A percentile compares a stretch with the other conserved stretches of the same genome.
Conservation (phyloP, 306 rosid species). For the Albizia julibrissin region DNA sequence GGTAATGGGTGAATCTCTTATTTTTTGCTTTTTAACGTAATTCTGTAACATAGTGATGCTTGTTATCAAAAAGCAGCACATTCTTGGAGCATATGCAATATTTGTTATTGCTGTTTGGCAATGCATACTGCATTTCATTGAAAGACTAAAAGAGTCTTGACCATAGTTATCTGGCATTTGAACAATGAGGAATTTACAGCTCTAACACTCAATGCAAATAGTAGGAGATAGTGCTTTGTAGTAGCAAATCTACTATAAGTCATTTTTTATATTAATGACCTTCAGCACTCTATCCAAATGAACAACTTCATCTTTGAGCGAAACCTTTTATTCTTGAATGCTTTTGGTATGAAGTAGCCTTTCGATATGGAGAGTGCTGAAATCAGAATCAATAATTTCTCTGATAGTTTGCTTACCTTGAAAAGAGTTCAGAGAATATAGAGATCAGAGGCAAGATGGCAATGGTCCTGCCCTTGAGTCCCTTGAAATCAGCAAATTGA, state of each 20-base stretch:
- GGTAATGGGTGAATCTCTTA: constrained; percentile 48
- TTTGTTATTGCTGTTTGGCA: constrained; percentile 7
- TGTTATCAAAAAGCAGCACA: constrained; percentile 9
- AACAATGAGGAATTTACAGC: background rate
- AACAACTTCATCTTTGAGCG: constrained; percentile 12
- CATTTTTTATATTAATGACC: constrained; percentile 4
- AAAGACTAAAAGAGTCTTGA: background rate
- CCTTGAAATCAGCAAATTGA: background rate
- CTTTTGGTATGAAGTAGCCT: background rate
- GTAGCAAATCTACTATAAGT: background rate
- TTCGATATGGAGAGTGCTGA: background rate
- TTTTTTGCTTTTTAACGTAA: background rate
- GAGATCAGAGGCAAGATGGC: background rate
- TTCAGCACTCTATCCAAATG: background rate
- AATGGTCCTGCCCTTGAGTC: background rate
- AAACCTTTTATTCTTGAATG: constrained; percentile 2
- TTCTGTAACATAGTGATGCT: constrained; percentile 13
- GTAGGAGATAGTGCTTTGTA: background rate
- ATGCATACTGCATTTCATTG: background rate
- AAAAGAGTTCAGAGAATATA: background rate
- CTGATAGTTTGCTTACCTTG: background rate
- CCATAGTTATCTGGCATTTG: background rate
- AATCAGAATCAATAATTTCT: background rate
- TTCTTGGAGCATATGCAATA: background rate
- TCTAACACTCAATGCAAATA: background rate